Evolutionary conservation across 495 filamentous ascomycete genomes (phyloP).

Genomic region (Alectoria sarmentosa): DNA sequence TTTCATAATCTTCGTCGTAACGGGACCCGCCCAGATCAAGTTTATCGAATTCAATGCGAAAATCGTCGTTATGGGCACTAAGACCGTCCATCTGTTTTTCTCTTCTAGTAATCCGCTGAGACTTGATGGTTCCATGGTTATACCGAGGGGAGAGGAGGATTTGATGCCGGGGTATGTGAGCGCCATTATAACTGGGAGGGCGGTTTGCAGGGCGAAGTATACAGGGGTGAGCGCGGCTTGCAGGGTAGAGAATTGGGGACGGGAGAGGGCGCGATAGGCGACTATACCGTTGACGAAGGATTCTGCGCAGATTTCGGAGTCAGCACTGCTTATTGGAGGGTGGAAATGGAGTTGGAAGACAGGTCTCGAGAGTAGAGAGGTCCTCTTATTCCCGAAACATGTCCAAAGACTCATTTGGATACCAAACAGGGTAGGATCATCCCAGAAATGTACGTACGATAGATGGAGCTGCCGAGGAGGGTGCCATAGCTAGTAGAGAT

Average conservation of each 20-base stretch:
- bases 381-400: too few species aligned
- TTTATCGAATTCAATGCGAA: slow-evolving; percentile 61
- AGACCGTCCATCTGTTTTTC: slow-evolving; percentile 48
- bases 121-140: slow-evolving; percentile 28
- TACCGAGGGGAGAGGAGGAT: slow-evolving; percentile 11
- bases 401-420: too few species aligned
- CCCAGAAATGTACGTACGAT: slow-evolving; percentile 31
- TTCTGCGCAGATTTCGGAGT: slow-evolving; percentile 28
- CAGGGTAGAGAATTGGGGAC: slow-evolving; percentile 71
- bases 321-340: too few species aligned
- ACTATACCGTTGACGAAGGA: slow-evolving; percentile 74
- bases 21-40: slow-evolving; percentile 58
- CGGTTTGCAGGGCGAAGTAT: slow-evolving; percentile 79
- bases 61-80: slow-evolving; percentile 59
- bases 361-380: too few species aligned
- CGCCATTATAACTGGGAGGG: slow-evolving; percentile 63
- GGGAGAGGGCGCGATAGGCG: slow-evolving; percentile 64
- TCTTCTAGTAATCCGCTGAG: slow-evolving; percentile 49
- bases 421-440: too few species aligned
- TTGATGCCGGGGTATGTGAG: slow-evolving; percentile 62
- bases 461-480: slow-evolving; percentile 69
- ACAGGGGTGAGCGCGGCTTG: slow-evolving; percentile 75
- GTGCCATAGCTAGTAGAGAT: slow-evolving; percentile 59
- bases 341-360: too few species aligned
- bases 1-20: slow-evolving; percentile 63